A percentile compares a stretch with the other conserved stretches of the same genome.
Evolutionary conservation across 371 early-diverging fungal genomes (phyloP).

Genomic region (Coemansia sp.): DNA sequence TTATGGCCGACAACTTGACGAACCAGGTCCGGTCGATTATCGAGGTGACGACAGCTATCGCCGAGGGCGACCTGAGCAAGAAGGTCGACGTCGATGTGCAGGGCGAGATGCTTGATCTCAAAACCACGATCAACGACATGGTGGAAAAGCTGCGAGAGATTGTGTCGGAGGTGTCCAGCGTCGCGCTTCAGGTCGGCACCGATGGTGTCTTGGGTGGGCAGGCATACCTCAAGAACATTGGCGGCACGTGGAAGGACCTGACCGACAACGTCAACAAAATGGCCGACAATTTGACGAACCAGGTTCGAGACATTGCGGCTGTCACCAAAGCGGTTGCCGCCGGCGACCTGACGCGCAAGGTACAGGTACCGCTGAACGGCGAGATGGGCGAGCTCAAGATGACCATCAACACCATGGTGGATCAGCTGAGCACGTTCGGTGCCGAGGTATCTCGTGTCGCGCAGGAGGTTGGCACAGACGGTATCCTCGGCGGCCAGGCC

Average conservation of each 20-base stretch:
- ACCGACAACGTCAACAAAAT: slow-evolving; percentile 67
- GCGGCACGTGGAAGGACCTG: slow-evolving; percentile 66
- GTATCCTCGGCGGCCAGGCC: slow-evolving; percentile 56
- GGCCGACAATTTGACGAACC: slow-evolving; percentile 66
- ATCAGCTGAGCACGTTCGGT: slow-evolving; percentile 53
- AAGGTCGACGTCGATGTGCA: slow-evolving; percentile 58
- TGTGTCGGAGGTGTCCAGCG: slow-evolving; percentile 43
- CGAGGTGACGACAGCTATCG: slow-evolving; percentile 27
- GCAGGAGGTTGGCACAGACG: slow-evolving; percentile 52
- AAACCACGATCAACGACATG: slow-evolving; percentile 73
- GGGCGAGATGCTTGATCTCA: slow-evolving; percentile 67
- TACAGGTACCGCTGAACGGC: slow-evolving; percentile 53
- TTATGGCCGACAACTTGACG: slow-evolving; percentile 57
- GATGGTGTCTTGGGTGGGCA: slow-evolving; percentile 54
- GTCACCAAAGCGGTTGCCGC: slow-evolving; percentile 70
- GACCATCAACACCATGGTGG: slow-evolving; percentile 69
- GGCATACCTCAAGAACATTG: slow-evolving; percentile 54
- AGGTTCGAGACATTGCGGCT: slow-evolving; percentile 71
- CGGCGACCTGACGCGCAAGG: slow-evolving; percentile 67
- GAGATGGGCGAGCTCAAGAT: slow-evolving; percentile 61
- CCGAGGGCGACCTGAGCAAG: slow-evolving; percentile 23
- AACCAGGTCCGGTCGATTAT: slow-evolving; percentile 39
- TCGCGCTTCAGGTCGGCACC: slow-evolving; percentile 58
- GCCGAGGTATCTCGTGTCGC: slow-evolving; percentile 54
- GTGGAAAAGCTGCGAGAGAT: slow-evolving; percentile 56